Evolutionary conservation across 1,139 yeast species (phyloP), one percentile per base, ranked within the genome.

Genomic region (Sugiyamaella grinbergsii): DNA sequence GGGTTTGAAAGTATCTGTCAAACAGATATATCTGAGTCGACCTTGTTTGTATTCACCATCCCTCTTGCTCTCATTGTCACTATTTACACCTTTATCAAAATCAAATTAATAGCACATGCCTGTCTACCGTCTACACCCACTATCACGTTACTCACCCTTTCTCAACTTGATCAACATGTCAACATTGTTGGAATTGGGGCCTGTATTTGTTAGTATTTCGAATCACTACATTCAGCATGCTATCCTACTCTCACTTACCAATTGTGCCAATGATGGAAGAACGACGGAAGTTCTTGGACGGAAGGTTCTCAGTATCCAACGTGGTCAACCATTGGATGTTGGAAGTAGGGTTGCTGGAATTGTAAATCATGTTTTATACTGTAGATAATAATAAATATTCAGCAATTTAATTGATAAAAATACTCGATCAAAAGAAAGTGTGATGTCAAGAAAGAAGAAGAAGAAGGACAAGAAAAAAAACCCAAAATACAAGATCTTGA

Each of bases 181-280:
- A 62, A 83, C 93, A 65, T 78, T 74, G 82, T 93, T 93, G 74
- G 98, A 88, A 78, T 89, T 90, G 67, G 99, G 99, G 65, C 85
- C 70, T 66, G 10, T 32, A 19, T 19, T 31, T 22, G 39, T 29
- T 23, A 29, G 38, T 28, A 13, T 15, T 22, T 2, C n/a, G 5
- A 20, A 7, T n/a, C n/a, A n/a, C n/a, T 10, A 40, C 8, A 2
- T 18, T 7, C 32, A 18, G 6, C 4, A n/a, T n/a, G n/a, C 11
- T 5, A 16, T 3, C 6, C 7, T 4, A 11, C 19, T 29, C 10
- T 19, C 13, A 37, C 67, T 42, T 53, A 66, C 90, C 98, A 73
- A 93, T 93, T 64, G 98, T 93, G 71, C 98, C 97, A 67, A 93
- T 91, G 75, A 93, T 93, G 57, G 98, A 85, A 54, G 96, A 85